Conservation (phyloP, 805 yeast genomes). For the Myxozyma monticola region DNA sequence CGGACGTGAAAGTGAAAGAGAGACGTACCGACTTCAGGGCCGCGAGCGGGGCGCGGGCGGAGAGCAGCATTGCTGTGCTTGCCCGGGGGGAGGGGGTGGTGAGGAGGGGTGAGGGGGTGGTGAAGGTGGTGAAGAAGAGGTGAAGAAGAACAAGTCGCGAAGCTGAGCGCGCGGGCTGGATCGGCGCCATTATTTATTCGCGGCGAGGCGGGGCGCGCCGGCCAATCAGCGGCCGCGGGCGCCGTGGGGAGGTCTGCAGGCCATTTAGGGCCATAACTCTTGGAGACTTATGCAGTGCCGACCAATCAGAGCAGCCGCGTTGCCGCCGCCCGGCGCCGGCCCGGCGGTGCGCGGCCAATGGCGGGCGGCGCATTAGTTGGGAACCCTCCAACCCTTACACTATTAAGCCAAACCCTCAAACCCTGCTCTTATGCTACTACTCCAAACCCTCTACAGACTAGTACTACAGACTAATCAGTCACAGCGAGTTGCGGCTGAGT, state of each 20-base stretch:
- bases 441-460: no score
- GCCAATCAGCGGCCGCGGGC: no score
- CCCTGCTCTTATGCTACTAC: no score
- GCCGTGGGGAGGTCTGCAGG: neutral
- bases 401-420: no score
- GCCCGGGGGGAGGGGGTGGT: neutral
- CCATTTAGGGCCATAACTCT: neutral
- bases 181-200: neutral
- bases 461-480: no score
- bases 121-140: neutral
- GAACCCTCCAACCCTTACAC: no score
- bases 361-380: no score
- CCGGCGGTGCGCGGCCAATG: no score
- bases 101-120: neutral
- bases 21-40: slow-evolving; percentile 23
- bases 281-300: neutral
- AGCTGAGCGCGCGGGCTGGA: neutral
- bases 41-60: slow-evolving; percentile 19
- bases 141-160: neutral
- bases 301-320: no score
- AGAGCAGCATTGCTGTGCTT: slow-evolving; percentile 20
- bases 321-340: no score
- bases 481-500: no score
- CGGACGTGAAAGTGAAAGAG: neutral
- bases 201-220: neutral